These are phyloP conservation scores for Pythium guiyangense DNA, from an alignment of 352 stramenopile genomes.

Conservation along the genomic window DNA sequence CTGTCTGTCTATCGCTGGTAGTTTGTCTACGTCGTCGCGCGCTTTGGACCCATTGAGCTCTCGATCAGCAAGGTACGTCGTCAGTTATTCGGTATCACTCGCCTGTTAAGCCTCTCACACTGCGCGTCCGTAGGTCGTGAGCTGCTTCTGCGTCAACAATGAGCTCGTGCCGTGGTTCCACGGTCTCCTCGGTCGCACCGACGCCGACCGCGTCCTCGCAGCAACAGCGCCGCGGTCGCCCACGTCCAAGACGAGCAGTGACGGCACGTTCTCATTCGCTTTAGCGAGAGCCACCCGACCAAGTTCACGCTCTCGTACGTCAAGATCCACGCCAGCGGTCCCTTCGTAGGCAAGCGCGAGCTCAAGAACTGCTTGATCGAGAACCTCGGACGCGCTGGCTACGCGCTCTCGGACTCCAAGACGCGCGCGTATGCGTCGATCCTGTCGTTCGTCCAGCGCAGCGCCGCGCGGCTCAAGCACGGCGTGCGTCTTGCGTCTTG, in stretches of 20 bases:
- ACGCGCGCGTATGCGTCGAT: constrained; percentile 57
- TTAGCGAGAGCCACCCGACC: constrained; percentile 72
- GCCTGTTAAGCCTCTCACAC: no score
- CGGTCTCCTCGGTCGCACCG: constrained; percentile 40
- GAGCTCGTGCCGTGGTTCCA: constrained; percentile 78
- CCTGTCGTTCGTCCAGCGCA: constrained; percentile 56
- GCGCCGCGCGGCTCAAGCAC: constrained; percentile 47
- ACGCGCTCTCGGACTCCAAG: constrained; percentile 45
- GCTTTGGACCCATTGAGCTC: constrained; percentile 63
- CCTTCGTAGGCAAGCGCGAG: constrained; percentile 32
- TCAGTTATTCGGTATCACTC: no score
- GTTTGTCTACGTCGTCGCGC: constrained; percentile 60
- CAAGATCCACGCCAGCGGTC: constrained; percentile 40
- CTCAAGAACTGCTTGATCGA: constrained; percentile 72
- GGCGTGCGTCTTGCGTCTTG: constrained; percentile 28
- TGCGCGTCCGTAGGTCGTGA: constrained; percentile 23
- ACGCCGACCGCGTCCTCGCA: constrained; percentile 41
- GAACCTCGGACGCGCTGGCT: constrained; percentile 44
- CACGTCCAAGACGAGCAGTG: constrained; percentile 11
- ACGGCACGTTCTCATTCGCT: constrained; percentile 75
- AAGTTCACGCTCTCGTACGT: constrained; percentile 80
- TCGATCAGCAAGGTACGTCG: constrained; percentile 36
- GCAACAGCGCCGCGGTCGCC: neutral
- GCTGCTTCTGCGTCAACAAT: constrained; percentile 50
- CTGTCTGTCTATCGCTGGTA: constrained; percentile 12